A percentile compares a stretch with the other conserved stretches of the same genome.
Conservation (phyloP, 106 monocot species). For the Dioscorea dumetorum region DNA sequence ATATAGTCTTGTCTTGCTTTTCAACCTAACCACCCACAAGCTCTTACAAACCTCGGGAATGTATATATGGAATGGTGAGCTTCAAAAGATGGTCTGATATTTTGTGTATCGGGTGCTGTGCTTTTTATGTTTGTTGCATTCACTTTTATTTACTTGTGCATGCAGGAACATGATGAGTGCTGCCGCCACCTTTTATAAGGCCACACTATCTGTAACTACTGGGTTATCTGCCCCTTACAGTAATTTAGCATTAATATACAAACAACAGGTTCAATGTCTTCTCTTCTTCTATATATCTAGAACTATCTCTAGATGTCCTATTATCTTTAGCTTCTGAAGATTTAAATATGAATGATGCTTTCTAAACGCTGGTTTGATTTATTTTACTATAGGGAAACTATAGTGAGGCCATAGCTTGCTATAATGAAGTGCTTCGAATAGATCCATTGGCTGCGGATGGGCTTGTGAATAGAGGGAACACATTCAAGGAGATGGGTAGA, state of each 20-base stretch:
- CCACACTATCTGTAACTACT: slow-evolving; percentile 74
- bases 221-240: slow-evolving; percentile 92
- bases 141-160: not conserved
- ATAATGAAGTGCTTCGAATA: slow-evolving; percentile 93
- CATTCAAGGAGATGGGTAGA: slow-evolving; percentile 94
- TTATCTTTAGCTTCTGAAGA: not conserved
- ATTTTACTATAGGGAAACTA: slow-evolving; percentile 59
- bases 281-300: not conserved
- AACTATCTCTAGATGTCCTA: not conserved
- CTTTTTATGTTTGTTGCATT: too few relatives aligned
- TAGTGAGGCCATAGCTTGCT: slow-evolving; percentile 84
- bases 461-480: slow-evolving; percentile 94
- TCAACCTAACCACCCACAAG: slow-evolving; percentile 89
- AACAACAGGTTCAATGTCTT: slow-evolving; percentile 67
- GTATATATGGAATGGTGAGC: slow-evolving; percentile 85
- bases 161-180: slow-evolving; percentile 75
- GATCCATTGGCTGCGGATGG: slow-evolving; percentile 96
- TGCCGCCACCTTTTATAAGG: slow-evolving; percentile 81
- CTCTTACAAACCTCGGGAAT: slow-evolving; percentile 93
- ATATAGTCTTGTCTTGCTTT: slow-evolving; percentile 75
- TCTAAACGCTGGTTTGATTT: not conserved
- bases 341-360: not conserved
- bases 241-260: slow-evolving; percentile 89
- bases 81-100: not conserved
- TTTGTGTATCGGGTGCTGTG: too few relatives aligned